phyloP scores from a whole-genome alignment of 2,329 filamentous ascomycete species.

The Drechslerella dactyloides region DNA sequence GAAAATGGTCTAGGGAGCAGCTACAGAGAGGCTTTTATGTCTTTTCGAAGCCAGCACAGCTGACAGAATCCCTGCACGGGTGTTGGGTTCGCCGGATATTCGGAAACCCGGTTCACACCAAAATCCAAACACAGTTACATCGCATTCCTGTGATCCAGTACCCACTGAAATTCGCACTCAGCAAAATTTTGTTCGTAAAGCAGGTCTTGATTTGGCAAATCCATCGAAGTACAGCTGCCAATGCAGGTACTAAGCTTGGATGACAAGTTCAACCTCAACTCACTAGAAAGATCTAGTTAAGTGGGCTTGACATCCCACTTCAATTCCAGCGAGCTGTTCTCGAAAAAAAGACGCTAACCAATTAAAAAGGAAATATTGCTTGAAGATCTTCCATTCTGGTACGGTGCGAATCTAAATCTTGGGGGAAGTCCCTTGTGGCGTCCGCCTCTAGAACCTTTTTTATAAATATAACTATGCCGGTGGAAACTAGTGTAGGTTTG shows the following conservation, averaged over 20 bases:
- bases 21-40: conserved; percentile 26
- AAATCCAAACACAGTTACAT: not conserved
- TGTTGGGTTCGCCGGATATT: conserved; percentile 14
- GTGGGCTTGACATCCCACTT: not conserved
- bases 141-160: not conserved
- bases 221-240: not conserved
- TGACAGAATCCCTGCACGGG: conserved; percentile 5
- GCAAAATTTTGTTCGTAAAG: not conserved
- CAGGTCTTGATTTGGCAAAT: not conserved
- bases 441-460: not conserved
- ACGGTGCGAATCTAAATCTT: conserved; percentile 23
- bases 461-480: not conserved
- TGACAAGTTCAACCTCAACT: not conserved
- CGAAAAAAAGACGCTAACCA: not conserved
- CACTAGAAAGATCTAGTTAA: not conserved
- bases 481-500: not conserved
- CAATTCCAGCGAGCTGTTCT: not conserved
- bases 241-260: not conserved
- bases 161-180: conserved; percentile 20
- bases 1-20: not conserved
- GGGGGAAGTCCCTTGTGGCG: conserved; percentile 10
- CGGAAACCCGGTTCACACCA: conserved; percentile 26
- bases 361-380: not conserved
- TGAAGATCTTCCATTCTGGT: conserved; percentile 24
- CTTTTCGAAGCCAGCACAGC: conserved; percentile 1